Percentiles rank a stretch among this genome's conserved stretches.
These are phyloP conservation scores for Ophiocordyceps polyrhachis-furcata DNA, from an alignment of 2,329 filamentous ascomycete species.

Conservation along the genomic window DNA sequence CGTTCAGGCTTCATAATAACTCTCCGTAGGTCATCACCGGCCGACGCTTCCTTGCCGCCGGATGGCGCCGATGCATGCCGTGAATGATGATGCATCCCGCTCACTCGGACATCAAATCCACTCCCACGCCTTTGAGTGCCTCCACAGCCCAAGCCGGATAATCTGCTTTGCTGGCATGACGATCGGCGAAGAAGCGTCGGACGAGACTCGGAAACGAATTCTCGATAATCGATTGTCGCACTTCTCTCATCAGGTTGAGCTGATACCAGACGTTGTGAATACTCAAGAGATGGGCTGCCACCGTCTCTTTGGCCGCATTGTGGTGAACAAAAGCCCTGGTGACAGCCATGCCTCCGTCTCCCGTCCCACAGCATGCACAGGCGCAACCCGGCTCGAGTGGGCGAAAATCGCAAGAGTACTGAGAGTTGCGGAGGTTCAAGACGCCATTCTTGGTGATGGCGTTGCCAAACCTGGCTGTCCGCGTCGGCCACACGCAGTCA, in stretches of 20 bases:
- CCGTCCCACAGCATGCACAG: conserved; percentile 56
- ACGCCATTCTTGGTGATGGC: conserved; percentile 67
- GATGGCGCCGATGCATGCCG: neutral
- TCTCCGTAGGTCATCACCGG: no score
- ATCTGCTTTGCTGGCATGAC: conserved; percentile 43
- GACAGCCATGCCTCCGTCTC: conserved; percentile 57
- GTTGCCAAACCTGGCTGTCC: conserved; percentile 91
- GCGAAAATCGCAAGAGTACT: conserved; percentile 60
- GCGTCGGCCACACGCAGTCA: conserved; percentile 95
- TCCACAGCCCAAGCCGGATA: conserved; percentile 75
- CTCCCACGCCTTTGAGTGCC: conserved; percentile 59
- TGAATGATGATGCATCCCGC: neutral
- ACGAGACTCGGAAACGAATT: conserved; percentile 68
- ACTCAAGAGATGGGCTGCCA: conserved; percentile 65
- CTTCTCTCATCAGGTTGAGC: conserved; percentile 60
- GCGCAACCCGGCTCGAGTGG: conserved; percentile 70
- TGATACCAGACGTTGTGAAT: conserved; percentile 96
- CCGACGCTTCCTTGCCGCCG: no score
- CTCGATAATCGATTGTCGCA: conserved; percentile 60
- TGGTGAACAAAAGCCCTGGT: conserved; percentile 85
- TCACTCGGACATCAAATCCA: conserved; percentile 32
- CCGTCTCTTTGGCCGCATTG: conserved; percentile 84
- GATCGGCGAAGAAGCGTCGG: conserved; percentile 53
- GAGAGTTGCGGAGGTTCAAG: conserved; percentile 65
- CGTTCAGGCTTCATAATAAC: no score